phyloP scores from a whole-genome alignment of 1,284 basidiomycete genomes.

The Somion occarium region DNA sequence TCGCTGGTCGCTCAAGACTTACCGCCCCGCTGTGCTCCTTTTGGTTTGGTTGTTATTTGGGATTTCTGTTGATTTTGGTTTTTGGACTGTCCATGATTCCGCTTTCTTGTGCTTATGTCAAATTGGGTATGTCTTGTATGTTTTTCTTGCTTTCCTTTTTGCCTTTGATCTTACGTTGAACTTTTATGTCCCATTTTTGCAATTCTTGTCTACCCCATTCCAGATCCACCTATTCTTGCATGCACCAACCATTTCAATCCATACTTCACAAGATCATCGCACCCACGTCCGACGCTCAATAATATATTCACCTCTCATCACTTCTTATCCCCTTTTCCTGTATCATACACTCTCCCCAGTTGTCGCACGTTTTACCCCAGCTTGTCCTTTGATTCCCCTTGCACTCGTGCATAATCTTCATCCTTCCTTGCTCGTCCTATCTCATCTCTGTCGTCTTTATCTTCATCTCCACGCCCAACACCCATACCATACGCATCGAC shows the following conservation, averaged over 20 bases:
- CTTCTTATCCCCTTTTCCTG: neutral
- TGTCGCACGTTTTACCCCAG: neutral
- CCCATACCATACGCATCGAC: no score
- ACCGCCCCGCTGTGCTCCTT: neutral
- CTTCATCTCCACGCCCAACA: neutral
- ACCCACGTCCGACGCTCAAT: neutral
- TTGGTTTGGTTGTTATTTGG: constrained; percentile 1
- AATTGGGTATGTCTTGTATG: neutral
- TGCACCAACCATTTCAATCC: neutral
- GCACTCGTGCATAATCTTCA: constrained; percentile 1
- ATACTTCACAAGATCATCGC: neutral
- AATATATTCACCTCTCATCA: neutral
- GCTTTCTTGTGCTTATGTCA: neutral
- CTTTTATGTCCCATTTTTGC: no score
- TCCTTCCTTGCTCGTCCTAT: neutral
- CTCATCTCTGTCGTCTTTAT: neutral
- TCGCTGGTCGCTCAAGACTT: neutral
- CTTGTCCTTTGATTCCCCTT: neutral
- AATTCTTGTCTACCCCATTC: no score
- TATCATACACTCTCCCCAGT: neutral
- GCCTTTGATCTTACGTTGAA: neutral
- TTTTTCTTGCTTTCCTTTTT: neutral
- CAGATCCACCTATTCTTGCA: neutral
- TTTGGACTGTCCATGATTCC: neutral
- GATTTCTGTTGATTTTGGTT: constrained; percentile 1